Conservation (phyloP, 2,329 filamentous ascomycete species). For the Arthrobotrys sinensis region DNA sequence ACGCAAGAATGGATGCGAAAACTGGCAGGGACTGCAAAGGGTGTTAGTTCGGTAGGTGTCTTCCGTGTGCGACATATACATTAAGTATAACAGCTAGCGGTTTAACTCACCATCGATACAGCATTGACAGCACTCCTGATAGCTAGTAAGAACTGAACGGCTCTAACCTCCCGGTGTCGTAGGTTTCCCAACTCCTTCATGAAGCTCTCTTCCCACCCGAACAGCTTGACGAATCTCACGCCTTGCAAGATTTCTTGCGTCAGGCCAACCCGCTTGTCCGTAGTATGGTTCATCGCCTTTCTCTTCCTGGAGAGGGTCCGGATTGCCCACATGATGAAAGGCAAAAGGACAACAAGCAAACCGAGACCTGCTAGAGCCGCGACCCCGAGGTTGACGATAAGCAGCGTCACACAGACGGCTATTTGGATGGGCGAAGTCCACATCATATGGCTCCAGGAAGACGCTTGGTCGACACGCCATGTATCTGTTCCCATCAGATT, state of each 20-base stretch:
- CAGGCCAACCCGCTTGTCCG: slow-evolving; percentile 89
- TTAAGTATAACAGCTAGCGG: slow-evolving; percentile 89
- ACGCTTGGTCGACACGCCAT: slow-evolving; percentile 86
- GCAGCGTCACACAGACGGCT: slow-evolving; percentile 90
- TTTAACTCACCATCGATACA: slow-evolving; percentile 92
- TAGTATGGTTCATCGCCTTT: slow-evolving; percentile 99
- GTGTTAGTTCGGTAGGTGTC: neutral
- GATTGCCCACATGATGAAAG: slow-evolving; percentile 89
- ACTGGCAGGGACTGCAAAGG: slow-evolving; percentile 80
- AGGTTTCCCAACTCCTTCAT: slow-evolving; percentile 95
- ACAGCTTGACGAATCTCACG: slow-evolving; percentile 99
- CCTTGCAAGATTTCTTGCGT: slow-evolving; percentile 99
- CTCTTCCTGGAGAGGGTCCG: slow-evolving; percentile 92
- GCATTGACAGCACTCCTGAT: slow-evolving; percentile 89
- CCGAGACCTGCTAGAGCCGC: slow-evolving; percentile 96
- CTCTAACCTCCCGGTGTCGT: slow-evolving; percentile 81
- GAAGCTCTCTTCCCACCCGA: slow-evolving; percentile 96
- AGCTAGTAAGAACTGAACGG: slow-evolving; percentile 86
- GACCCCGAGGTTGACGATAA: slow-evolving; percentile 93
- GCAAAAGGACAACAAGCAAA: slow-evolving; percentile 98
- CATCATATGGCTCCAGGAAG: slow-evolving; percentile 93
- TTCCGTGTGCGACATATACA: too few relatives aligned
- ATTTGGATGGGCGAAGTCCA: slow-evolving; percentile 99
- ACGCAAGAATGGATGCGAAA: slow-evolving; percentile 94
- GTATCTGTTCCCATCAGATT: slow-evolving; percentile 99